A percentile compares a stretch with the other conserved stretches of the same genome.
Conservation (phyloP, 2,329 filamentous ascomycete species). For the Coleophoma cylindrospora region DNA sequence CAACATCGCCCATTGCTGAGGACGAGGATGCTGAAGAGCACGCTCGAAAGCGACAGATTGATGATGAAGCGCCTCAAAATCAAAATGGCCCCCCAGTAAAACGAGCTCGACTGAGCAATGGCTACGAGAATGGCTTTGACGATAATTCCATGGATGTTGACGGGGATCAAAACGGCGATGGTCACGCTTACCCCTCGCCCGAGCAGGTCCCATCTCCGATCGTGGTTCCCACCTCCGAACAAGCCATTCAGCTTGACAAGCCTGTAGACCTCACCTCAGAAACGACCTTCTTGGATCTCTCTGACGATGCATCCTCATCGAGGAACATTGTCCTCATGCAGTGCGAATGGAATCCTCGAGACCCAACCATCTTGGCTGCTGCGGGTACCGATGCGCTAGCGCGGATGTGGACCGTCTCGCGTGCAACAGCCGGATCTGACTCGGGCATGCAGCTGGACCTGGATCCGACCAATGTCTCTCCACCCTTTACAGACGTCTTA, state of each 20-base stretch:
- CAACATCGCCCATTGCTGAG: constrained; percentile 12
- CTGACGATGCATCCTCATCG: constrained; percentile 27
- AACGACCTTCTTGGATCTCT: constrained; percentile 56
- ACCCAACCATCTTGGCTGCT: constrained; percentile 61
- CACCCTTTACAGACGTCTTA: constrained; percentile 38
- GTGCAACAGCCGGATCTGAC: constrained; percentile 39
- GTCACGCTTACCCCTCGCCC: constrained; percentile 62
- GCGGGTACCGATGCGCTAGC: constrained; percentile 67
- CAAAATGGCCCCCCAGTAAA: constrained; percentile 54
- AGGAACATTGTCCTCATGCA: constrained; percentile 59
- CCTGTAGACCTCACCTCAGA: constrained; percentile 53
- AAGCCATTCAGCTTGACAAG: constrained; percentile 61
- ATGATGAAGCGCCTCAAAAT: constrained; percentile 29
- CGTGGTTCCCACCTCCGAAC: constrained; percentile 53
- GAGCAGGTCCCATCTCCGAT: constrained; percentile 44
- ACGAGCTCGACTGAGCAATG: constrained; percentile 56
- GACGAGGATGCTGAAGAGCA: constrained; percentile 22
- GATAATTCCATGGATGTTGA: constrained; percentile 58
- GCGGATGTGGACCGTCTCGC: constrained; percentile 61
- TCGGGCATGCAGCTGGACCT: constrained; percentile 26
- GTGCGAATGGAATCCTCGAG: constrained; percentile 63
- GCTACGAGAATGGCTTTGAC: constrained; percentile 52
- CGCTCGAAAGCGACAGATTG: constrained; percentile 24
- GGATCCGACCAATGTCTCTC: constrained; percentile 3
- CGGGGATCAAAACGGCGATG: constrained; percentile 37